A percentile compares a stretch with the other conserved stretches of the same genome.
These are phyloP conservation scores for Austroboletus niveus DNA, from an alignment of 1,284 basidiomycete genomes.

Conservation along the genomic window DNA sequence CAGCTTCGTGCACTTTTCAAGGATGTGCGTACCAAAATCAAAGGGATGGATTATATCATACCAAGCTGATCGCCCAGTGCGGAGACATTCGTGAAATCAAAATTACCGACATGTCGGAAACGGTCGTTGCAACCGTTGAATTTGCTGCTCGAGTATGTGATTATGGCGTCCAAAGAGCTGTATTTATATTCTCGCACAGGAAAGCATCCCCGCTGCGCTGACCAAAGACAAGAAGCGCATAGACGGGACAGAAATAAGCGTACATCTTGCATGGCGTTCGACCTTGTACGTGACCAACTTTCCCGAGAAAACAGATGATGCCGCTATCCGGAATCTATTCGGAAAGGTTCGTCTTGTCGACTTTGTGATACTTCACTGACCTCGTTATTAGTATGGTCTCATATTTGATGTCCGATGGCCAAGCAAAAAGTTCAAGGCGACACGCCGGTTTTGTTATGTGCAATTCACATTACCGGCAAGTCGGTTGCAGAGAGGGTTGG, in stretches of 20 bases:
- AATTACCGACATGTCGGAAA: slow-evolving; percentile 56
- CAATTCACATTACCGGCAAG: slow-evolving; percentile 84
- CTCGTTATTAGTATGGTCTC: slow-evolving; percentile 66
- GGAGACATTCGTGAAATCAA: slow-evolving; percentile 81
- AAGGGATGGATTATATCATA: slow-evolving; percentile 2
- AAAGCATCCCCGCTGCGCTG: slow-evolving; percentile 78
- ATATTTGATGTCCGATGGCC: slow-evolving; percentile 98
- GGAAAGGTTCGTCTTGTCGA: slow-evolving; percentile 50
- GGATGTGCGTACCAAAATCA: slow-evolving; percentile 59
- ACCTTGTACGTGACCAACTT: slow-evolving; percentile 98
- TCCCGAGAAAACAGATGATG: slow-evolving; percentile 82
- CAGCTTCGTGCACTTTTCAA: slow-evolving; percentile 79
- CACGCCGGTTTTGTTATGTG: slow-evolving; percentile 92
- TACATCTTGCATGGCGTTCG: slow-evolving; percentile 90
- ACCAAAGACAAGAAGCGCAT: slow-evolving; percentile 93
- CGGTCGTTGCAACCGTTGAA: slow-evolving; percentile 76
- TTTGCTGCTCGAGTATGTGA: slow-evolving; percentile 64
- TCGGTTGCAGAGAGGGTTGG: slow-evolving; percentile 7
- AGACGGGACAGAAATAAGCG: slow-evolving; percentile 68
- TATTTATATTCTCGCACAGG: slow-evolving; percentile 40
- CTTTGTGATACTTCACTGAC: slow-evolving; percentile 6
- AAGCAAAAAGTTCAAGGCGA: slow-evolving; percentile 91
- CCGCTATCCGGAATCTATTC: slow-evolving; percentile 74
- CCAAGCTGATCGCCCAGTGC: slow-evolving; percentile 53
- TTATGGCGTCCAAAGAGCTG: background rate